phyloP scores from a whole-genome alignment of 2,329 filamentous ascomycete species.

The Aspergillus latus region DNA sequence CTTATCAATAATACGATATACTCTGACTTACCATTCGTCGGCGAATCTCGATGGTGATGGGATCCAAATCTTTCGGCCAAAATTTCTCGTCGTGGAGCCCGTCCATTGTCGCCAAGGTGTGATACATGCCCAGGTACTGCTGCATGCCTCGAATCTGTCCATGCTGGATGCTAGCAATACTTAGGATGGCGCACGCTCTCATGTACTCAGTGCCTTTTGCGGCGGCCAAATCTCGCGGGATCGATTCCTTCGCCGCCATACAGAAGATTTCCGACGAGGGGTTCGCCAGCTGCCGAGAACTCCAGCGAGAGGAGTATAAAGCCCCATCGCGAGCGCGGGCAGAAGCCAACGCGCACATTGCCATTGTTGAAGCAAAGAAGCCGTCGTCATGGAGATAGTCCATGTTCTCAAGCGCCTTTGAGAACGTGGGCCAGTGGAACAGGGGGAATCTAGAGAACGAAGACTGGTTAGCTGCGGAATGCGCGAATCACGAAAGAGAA shows the following conservation, averaged over 20 bases:
- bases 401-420: constrained; percentile 2
- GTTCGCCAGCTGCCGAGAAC: neutral
- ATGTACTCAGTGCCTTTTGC: constrained; percentile 3
- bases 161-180: constrained; percentile 7
- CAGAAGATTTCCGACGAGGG: constrained; percentile 3
- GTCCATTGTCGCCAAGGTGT: constrained; percentile 4
- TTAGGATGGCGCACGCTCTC: neutral
- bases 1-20: neutral
- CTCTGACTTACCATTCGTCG: neutral
- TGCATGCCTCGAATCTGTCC: constrained; percentile 8
- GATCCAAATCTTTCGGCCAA: constrained; percentile 6
- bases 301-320: neutral
- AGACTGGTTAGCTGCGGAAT: neutral
- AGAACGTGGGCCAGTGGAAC: constrained; percentile 5
- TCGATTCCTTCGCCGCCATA: constrained; percentile 4
- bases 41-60: constrained; percentile 1
- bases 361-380: constrained; percentile 6
- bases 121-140: constrained; percentile 6
- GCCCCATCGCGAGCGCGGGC: constrained; percentile 6
- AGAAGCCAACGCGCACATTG: constrained; percentile 5
- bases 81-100: constrained; percentile 6
- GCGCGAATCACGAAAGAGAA: neutral
- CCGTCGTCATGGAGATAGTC: constrained; percentile 7
- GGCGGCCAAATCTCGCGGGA: constrained; percentile 1
- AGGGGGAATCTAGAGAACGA: constrained; percentile 1